A percentile compares a stretch with the other conserved stretches of the same genome.
Evolutionary conservation across 768 basidiomycete genomes (phyloP).

Genomic region (Trametes cubensis): DNA sequence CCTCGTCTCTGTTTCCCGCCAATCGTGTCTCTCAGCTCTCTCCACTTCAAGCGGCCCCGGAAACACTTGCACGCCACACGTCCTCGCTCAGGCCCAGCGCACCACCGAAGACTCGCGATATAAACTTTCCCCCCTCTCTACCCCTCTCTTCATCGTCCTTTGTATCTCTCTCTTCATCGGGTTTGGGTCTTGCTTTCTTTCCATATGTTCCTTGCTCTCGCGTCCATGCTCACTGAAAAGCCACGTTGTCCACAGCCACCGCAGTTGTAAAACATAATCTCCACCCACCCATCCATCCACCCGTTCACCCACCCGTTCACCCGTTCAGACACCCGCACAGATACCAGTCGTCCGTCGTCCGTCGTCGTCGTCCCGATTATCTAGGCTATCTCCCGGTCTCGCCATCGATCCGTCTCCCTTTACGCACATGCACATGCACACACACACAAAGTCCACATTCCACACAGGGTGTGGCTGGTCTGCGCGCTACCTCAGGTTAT

Average conservation of each 20-base stretch:
- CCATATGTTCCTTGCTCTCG: neutral
- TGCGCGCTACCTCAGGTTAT: too few relatives aligned
- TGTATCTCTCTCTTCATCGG: conserved; percentile 2
- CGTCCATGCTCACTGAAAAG: conserved; percentile 16
- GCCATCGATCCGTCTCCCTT: neutral
- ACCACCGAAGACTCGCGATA: conserved; percentile 29
- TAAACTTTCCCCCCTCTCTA: conserved; percentile 32
- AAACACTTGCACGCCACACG: too few relatives aligned
- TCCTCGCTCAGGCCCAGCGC: too few relatives aligned
- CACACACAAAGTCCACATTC: too few relatives aligned
- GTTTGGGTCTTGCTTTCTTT: conserved; percentile 11
- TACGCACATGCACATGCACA: neutral
- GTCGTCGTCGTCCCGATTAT: neutral
- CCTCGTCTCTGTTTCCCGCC: too few relatives aligned
- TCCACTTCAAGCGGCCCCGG: too few relatives aligned
- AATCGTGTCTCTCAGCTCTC: too few relatives aligned
- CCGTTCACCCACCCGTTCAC: too few relatives aligned
- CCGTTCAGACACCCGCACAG: neutral
- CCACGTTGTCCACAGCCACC: conserved; percentile 15
- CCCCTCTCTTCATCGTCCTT: neutral
- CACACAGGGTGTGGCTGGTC: too few relatives aligned
- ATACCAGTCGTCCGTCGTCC: conserved; percentile 8
- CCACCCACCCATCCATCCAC: neutral
- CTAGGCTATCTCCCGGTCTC: conserved; percentile 3
- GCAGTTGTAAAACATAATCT: conserved; percentile 16